Conservation (phyloP, 495 filamentous ascomycete genomes). For the Neurospora sp. region DNA sequence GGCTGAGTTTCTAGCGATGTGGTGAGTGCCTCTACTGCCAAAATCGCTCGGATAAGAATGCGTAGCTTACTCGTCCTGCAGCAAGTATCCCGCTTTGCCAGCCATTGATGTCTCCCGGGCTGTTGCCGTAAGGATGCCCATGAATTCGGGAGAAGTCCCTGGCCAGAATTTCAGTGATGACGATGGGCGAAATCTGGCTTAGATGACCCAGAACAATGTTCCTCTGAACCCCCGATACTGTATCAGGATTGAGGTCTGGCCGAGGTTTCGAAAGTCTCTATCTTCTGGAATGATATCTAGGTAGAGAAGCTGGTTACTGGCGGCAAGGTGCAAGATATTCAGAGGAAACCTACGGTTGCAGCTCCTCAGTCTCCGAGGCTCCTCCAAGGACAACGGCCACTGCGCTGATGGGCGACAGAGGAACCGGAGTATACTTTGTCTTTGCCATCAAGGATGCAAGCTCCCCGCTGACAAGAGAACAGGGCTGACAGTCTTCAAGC, state of each 20-base stretch:
- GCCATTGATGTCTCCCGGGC: constrained; percentile 42
- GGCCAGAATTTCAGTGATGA: constrained; percentile 54
- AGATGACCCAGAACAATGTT: constrained; percentile 47
- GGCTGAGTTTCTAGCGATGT: constrained; percentile 40
- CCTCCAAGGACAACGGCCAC: neutral
- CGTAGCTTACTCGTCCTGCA: constrained; percentile 27
- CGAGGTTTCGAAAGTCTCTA: neutral
- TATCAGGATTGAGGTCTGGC: constrained; percentile 5
- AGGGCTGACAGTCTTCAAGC: neutral
- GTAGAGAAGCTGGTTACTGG: neutral
- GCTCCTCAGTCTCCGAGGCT: neutral
- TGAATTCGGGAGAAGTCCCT: constrained; percentile 70
- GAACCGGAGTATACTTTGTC: neutral
- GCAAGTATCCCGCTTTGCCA: constrained; percentile 51
- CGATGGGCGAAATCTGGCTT: constrained; percentile 51
- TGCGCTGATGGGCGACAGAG: neutral
- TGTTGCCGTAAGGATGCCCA: constrained; percentile 52
- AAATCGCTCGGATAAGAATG: neutral
- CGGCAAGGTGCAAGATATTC: neutral
- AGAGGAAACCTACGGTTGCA: neutral
- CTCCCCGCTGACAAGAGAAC: neutral
- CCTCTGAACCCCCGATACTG: constrained; percentile 44
- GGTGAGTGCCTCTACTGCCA: neutral
- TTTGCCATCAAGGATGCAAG: neutral
- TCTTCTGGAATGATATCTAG: neutral